A percentile compares a stretch with the other conserved stretches of the same genome.
Evolutionary conservation across 306 rosid species (phyloP).

Genomic region (Crotalaria pallida): DNA sequence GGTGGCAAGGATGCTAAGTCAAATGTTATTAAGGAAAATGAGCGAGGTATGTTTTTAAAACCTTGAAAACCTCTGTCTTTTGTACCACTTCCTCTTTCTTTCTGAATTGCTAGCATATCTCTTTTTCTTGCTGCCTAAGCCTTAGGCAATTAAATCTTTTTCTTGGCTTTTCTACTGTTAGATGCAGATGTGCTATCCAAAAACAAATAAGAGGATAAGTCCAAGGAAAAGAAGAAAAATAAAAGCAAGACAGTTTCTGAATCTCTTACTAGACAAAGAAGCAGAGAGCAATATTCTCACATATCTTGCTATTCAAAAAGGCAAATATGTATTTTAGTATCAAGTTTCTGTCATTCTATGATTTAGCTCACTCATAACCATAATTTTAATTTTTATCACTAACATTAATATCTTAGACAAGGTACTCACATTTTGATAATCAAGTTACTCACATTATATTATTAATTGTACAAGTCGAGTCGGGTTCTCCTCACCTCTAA

Average conservation of each 20-base stretch:
- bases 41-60: conserved; percentile 44
- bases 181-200: conserved; percentile 20
- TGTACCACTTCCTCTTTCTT: background rate
- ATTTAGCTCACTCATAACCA: no score
- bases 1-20: conserved; percentile 41
- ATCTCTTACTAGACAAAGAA: no score
- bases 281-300: no score
- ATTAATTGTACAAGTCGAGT: no score
- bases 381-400: no score
- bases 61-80: background rate
- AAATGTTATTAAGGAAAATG: conserved; percentile 27
- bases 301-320: no score
- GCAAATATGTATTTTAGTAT: no score
- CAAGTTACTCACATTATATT: no score
- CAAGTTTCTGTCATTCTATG: no score
- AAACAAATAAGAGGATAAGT: conserved; percentile 25
- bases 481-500: no score
- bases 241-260: conserved; percentile 47
- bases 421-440: no score
- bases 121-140: background rate
- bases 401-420: no score
- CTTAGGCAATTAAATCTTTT: background rate
- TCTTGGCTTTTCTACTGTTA: background rate
- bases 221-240: conserved; percentile 52
- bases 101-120: background rate